Percentiles rank a stretch among this genome's conserved stretches.
Conservation (phyloP, 1,139 yeast genomes). For the Suhomyces guaymorum region DNA sequence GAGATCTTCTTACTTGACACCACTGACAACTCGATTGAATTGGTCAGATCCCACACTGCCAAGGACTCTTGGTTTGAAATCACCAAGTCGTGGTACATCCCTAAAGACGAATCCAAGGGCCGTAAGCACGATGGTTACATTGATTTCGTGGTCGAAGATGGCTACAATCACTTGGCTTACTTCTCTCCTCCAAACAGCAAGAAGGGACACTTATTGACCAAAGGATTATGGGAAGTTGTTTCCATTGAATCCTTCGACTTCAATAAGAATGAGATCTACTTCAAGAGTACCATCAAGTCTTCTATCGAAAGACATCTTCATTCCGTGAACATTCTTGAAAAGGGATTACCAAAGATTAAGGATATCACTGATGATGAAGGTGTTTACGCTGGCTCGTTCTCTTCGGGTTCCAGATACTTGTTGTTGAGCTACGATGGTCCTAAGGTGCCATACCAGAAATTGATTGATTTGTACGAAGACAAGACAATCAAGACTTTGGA, state of each 20-base stretch:
- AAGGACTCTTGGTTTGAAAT: conserved; percentile 75
- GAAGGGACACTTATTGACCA: conserved; percentile 42
- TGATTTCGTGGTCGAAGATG: conserved; percentile 53
- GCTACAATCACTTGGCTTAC: conserved; percentile 58
- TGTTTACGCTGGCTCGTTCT: conserved; percentile 67
- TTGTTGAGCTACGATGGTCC: conserved; percentile 67
- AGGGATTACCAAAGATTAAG: conserved; percentile 34
- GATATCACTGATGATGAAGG: conserved; percentile 67
- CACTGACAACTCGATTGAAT: conserved; percentile 25
- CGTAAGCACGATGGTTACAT: conserved; percentile 53
- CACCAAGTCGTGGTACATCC: conserved; percentile 67
- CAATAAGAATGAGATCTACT: conserved; percentile 45
- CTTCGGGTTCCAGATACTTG: conserved; percentile 64
- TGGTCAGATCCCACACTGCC: conserved; percentile 38
- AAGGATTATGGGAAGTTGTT: conserved; percentile 57
- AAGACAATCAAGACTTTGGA: conserved; percentile 45
- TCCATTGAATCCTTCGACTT: conserved; percentile 49
- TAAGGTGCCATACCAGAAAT: conserved; percentile 61
- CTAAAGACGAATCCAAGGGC: conserved; percentile 52
- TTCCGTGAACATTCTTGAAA: conserved; percentile 43
- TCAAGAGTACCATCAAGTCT: conserved; percentile 50
- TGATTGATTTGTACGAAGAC: conserved; percentile 52
- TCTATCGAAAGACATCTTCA: conserved; percentile 56
- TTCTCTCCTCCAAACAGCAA: conserved; percentile 54
- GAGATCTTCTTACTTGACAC: conserved; percentile 44